A percentile compares a stretch with the other conserved stretches of the same genome.
Evolutionary conservation across 345 rosid species (phyloP).

Genomic region (Eucalyptus regnans): DNA sequence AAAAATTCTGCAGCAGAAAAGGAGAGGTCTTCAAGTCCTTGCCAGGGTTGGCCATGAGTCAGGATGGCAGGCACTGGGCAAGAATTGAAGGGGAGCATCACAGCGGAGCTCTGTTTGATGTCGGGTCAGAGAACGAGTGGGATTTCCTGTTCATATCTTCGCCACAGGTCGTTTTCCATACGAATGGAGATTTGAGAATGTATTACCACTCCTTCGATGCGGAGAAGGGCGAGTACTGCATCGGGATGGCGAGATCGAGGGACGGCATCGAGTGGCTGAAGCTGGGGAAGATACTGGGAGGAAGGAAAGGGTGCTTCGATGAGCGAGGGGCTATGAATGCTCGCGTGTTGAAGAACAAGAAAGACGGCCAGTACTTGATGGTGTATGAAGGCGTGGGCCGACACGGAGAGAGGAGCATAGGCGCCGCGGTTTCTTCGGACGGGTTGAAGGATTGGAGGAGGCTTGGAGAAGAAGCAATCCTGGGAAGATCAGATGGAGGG

Average conservation of each 20-base stretch:
- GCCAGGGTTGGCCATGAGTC: conserved; percentile 39
- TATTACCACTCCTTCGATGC: conserved; percentile 36
- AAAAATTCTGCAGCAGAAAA: not conserved
- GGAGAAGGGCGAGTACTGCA: conserved; percentile 9
- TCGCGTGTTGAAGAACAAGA: conserved; percentile 13
- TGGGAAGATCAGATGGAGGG: not conserved
- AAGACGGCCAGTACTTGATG: conserved; percentile 33
- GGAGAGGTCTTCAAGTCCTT: conserved; percentile 9
- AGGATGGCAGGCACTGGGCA: conserved; percentile 42
- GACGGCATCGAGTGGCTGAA: conserved; percentile 43
- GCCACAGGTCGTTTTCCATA: conserved; percentile 26
- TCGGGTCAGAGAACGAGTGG: conserved; percentile 29
- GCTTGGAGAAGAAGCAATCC: conserved; percentile 6
- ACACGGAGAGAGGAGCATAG: conserved; percentile 23
- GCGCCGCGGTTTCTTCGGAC: conserved; percentile 20
- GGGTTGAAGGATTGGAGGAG: conserved; percentile 32
- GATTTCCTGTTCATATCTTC: conserved; percentile 26
- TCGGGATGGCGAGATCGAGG: conserved; percentile 40
- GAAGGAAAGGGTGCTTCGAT: conserved; percentile 24
- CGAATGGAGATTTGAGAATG: conserved; percentile 34
- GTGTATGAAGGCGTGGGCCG: conserved; percentile 25
- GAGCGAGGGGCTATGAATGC: conserved; percentile 25
- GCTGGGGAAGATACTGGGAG: conserved; percentile 27
- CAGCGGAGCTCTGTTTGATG: conserved; percentile 34
- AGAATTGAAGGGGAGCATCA: conserved; percentile 43